Conservation (phyloP, 2,329 filamentous ascomycete species). For the Fusarium tupiense region DNA sequence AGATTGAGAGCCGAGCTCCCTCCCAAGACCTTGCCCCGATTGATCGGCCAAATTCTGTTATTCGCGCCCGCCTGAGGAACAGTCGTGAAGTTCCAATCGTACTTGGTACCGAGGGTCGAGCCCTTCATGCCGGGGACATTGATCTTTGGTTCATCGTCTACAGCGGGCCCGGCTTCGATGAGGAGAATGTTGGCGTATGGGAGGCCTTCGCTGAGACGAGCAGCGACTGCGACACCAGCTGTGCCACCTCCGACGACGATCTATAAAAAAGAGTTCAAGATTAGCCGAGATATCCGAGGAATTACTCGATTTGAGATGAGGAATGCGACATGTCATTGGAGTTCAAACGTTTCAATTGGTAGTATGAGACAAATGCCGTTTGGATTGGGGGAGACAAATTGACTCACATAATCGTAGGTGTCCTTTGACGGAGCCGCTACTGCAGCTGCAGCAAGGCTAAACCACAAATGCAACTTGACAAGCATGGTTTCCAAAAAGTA, state of each 20-base stretch:
- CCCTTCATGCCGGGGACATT: constrained; percentile 19
- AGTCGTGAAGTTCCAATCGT: constrained; percentile 44
- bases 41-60: constrained; percentile 32
- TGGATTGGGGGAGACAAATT: neutral
- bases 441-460: constrained; percentile 23
- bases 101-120: constrained; percentile 39
- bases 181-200: constrained; percentile 24
- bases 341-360: neutral
- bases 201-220: constrained; percentile 43
- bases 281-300: neutral
- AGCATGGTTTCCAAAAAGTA: constrained; percentile 14
- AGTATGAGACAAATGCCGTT: neutral
- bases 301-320: neutral
- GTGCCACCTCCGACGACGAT: constrained; percentile 48
- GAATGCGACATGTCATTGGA: neutral
- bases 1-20: constrained; percentile 46
- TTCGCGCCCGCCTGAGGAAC: constrained; percentile 40
- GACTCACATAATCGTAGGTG: constrained; percentile 36
- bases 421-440: constrained; percentile 25
- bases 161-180: constrained; percentile 11
- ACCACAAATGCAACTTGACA: constrained; percentile 25
- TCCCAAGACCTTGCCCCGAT: constrained; percentile 43
- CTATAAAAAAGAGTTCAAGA: neutral
- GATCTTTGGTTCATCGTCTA: constrained; percentile 12
- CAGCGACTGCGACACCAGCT: constrained; percentile 45